phyloP scores from a whole-genome alignment of 225 moss, liverwort and hornwort genomes.

The Polytrichum commune region DNA sequence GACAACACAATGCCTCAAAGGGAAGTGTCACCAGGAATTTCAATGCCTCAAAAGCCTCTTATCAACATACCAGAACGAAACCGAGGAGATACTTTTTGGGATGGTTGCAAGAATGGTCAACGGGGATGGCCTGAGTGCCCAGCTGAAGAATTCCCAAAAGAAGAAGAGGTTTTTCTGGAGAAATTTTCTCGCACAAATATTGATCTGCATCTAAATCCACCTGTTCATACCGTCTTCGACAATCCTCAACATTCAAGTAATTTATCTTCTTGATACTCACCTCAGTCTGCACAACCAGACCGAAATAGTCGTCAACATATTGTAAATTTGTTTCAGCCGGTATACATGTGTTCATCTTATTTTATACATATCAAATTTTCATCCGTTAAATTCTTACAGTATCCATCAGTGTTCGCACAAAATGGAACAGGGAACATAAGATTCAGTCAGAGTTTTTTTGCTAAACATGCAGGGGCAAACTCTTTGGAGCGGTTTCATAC shows the following conservation, averaged over 20 bases:
- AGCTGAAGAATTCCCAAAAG: constrained; percentile 1
- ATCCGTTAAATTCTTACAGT: too few species aligned
- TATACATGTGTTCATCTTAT: too few species aligned
- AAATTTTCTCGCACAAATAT: constrained; percentile 6
- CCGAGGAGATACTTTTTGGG: not conserved
- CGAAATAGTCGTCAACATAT: too few species aligned
- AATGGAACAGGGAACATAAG: too few species aligned
- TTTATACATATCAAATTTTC: too few species aligned
- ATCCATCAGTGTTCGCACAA: too few species aligned
- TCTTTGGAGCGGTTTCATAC: not conserved
- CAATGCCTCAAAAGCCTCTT: too few species aligned
- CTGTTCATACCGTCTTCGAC: not conserved
- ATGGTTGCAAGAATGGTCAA: not conserved
- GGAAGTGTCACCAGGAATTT: too few species aligned
- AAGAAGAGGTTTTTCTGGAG: constrained; percentile 10
- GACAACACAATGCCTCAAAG: too few species aligned
- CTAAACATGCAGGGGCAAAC: constrained; percentile 4
- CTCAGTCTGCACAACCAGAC: not conserved
- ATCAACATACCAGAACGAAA: too few species aligned
- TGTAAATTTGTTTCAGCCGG: too few species aligned
- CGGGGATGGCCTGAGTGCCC: constrained; percentile 2
- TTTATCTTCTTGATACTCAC: not conserved
- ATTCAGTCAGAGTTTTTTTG: not conserved
- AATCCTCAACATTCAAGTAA: constrained; percentile 10
- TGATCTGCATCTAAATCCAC: not conserved